A percentile compares a stretch with the other conserved stretches of the same genome.
Conservation (phyloP, 2,329 filamentous ascomycete species). For the Phoma herbarum region DNA sequence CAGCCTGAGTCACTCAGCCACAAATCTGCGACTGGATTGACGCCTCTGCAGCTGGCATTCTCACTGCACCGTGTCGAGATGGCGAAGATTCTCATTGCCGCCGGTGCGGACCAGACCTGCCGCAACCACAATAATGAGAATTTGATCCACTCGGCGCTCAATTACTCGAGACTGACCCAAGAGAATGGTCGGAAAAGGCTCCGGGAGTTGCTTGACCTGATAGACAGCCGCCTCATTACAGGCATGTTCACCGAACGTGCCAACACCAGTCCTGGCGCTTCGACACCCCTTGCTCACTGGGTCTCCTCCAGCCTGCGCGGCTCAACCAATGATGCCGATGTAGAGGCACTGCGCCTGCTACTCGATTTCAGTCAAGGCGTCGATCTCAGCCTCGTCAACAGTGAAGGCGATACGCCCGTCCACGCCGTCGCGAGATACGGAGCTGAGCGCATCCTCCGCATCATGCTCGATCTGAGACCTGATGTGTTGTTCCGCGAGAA, state of each 20-base stretch:
- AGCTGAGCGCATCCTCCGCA: conserved; percentile 50
- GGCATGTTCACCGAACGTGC: conserved; percentile 67
- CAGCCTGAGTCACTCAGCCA: conserved; percentile 70
- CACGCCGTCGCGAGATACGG: conserved; percentile 63
- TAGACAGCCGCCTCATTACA: conserved; percentile 66
- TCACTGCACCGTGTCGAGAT: conserved; percentile 62
- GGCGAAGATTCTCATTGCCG: conserved; percentile 69
- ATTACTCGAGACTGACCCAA: conserved; percentile 27
- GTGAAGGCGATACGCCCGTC: conserved; percentile 70
- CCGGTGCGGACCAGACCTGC: conserved; percentile 73
- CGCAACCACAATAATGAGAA: conserved; percentile 71
- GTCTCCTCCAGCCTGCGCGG: conserved; percentile 8
- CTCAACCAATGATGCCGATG: not conserved
- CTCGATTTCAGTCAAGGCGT: conserved; percentile 55
- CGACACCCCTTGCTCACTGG: conserved; percentile 68
- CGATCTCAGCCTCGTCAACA: conserved; percentile 67
- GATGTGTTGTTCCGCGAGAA: conserved; percentile 75
- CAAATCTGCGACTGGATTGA: conserved; percentile 65
- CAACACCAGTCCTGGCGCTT: conserved; percentile 61
- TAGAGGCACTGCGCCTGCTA: conserved; percentile 26
- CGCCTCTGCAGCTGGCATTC: conserved; percentile 75
- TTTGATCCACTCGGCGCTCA: conserved; percentile 67
- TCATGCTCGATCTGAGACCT: conserved; percentile 65
- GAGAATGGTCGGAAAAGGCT: conserved; percentile 48
- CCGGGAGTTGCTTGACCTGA: conserved; percentile 62